Evolutionary conservation across 257 asterid genomes (phyloP), one percentile per base, ranked within the genome.

Genomic region (Lycium barbarum): DNA sequence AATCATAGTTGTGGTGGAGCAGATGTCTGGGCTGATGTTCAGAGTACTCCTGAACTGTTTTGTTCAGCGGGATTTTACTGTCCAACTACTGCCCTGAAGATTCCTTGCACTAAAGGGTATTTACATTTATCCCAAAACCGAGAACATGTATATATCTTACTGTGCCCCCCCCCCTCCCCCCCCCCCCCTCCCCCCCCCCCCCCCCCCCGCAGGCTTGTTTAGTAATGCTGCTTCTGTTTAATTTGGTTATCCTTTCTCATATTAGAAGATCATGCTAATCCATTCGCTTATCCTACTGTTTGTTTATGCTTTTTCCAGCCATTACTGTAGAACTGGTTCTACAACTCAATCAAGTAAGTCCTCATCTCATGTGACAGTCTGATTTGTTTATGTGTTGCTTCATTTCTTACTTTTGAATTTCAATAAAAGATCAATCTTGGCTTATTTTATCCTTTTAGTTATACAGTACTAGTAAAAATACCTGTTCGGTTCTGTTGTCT

Each of bases 1-100:
- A 95, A 94, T 87, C 97, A 94, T 84, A 89, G 94, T 36, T 97
- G 99, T 73, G 99, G 99, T 4, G 97, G 97, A 84, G 99, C 98
- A 61, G 98, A 95, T 85, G 87, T 92, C 22, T 97, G 99, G 99
- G 93, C 98, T 57, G 98, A 97, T 90, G 92, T 89, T 85, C 14
- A 84, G 79, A 85, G 90, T 84, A 97, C 93, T 36, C 84, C 89
- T 1, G 96, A 93, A 85, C 71, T 95, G 71, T 97, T 95, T 85
- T 97, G 99, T 89, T 88, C 97, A 63, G 97, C 94, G 2, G 99
- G 98, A 81, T 97, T 79, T 85, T 94, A 92, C 89, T 97, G 99
- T 86, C 99, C 99, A 47, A 87, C 93, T n/a, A 94, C 90, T 84
- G 92, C 89, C 63, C 82, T 88, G 82, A 95, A 91, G 86, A 81